A percentile compares a stretch with the other conserved stretches of the same genome.
phyloP scores from a whole-genome alignment of 306 rosid genomes.

The Acmispon strigosus region DNA sequence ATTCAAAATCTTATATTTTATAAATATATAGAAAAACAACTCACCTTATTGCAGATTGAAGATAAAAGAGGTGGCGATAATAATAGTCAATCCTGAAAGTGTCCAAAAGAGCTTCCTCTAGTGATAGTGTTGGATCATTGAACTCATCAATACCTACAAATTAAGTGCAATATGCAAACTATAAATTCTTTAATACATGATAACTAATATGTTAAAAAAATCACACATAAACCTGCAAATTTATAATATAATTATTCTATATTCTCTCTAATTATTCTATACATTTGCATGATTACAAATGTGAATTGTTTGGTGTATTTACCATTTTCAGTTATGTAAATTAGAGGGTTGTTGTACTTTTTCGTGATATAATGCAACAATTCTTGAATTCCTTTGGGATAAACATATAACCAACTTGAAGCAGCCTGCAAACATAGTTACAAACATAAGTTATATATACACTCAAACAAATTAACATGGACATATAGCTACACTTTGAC shows the following conservation, averaged over 20 bases:
- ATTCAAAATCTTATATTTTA: background rate
- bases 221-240: too few relatives aligned
- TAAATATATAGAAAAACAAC: background rate
- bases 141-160: constrained; percentile 41
- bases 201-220: background rate
- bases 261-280: too few relatives aligned
- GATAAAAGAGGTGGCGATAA: constrained; percentile 36
- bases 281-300: too few relatives aligned
- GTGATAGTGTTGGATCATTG: constrained; percentile 23
- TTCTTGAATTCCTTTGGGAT: constrained; percentile 41
- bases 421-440: constrained; percentile 21
- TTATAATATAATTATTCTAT: too few relatives aligned
- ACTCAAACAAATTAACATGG: background rate
- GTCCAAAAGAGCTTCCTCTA: constrained; percentile 37
- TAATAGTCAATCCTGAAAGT: constrained; percentile 37
- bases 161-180: background rate
- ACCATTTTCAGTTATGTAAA: constrained; percentile 61
- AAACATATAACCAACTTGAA: constrained; percentile 38
- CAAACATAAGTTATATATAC: background rate
- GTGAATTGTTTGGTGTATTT: background rate
- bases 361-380: constrained; percentile 28
- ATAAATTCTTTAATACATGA: background rate
- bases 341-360: constrained; percentile 39
- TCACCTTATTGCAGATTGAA: constrained; percentile 40
- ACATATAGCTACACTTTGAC: background rate